Percentiles rank a stretch among this genome's conserved stretches.
phyloP scores from a whole-genome alignment of 1,284 basidiomycete species.

The Coniferiporia weirii region DNA sequence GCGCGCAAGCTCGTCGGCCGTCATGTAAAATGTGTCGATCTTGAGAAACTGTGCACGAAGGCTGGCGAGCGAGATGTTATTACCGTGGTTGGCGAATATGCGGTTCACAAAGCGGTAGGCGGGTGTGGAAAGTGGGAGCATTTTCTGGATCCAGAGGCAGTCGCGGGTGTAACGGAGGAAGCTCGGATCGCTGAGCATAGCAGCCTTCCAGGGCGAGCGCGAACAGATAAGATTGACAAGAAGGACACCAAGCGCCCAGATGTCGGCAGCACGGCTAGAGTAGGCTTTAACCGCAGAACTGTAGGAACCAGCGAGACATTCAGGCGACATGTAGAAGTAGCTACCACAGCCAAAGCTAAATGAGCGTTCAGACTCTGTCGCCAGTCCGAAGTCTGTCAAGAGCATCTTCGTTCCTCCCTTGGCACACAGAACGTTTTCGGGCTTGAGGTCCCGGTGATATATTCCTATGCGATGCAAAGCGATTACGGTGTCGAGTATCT shows the following conservation, averaged over 20 bases:
- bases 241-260: slow-evolving; percentile 68
- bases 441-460: slow-evolving; percentile 71
- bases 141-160: slow-evolving; percentile 40
- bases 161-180: slow-evolving; percentile 49
- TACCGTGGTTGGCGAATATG: slow-evolving; percentile 26
- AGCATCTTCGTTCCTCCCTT: slow-evolving; percentile 41
- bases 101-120: slow-evolving; percentile 32
- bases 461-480: slow-evolving; percentile 56
- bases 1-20: not conserved
- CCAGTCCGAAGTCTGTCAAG: slow-evolving; percentile 63
- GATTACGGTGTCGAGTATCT: slow-evolving; percentile 59
- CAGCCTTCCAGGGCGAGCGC: slow-evolving; percentile 65
- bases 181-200: slow-evolving; percentile 50
- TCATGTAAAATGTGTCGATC: slow-evolving; percentile 25
- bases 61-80: slow-evolving; percentile 25
- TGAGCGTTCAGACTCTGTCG: slow-evolving; percentile 46
- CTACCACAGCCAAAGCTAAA: slow-evolving; percentile 47
- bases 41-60: slow-evolving; percentile 24
- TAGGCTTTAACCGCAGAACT: slow-evolving; percentile 33
- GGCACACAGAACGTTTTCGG: slow-evolving; percentile 65
- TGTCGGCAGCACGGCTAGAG: slow-evolving; percentile 52
- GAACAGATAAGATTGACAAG: slow-evolving; percentile 64
- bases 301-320: slow-evolving; percentile 48
- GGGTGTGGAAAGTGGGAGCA: slow-evolving; percentile 43
- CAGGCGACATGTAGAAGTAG: slow-evolving; percentile 64